A percentile compares a stretch with the other conserved stretches of the same genome.
Evolutionary conservation across 1,284 basidiomycete species (phyloP).

Genomic region (Anthracocystis walkeri): DNA sequence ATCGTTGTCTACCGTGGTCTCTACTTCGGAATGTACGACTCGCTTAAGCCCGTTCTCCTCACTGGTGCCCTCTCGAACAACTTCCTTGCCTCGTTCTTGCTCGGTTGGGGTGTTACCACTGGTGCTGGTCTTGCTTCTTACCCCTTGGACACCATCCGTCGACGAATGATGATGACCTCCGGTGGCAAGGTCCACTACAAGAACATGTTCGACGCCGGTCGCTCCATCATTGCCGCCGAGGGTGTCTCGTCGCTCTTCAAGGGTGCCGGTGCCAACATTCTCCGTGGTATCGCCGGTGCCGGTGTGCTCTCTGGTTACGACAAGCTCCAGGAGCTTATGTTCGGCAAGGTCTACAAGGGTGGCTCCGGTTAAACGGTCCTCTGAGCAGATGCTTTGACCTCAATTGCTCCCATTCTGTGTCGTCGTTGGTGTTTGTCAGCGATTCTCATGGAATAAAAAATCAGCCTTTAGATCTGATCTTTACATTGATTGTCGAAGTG

Average conservation of each 20-base stretch:
- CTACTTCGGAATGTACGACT: constrained; percentile 70
- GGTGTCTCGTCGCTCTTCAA: constrained; percentile 81
- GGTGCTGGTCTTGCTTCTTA: constrained; percentile 70
- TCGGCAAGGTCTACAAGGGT: constrained; percentile 70
- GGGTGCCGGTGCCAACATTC: constrained; percentile 91
- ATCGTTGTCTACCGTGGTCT: constrained; percentile 70
- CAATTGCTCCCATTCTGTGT: constrained; percentile 26
- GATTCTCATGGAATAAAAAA: constrained; percentile 42
- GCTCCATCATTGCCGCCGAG: constrained; percentile 86
- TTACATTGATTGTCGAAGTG: not conserved
- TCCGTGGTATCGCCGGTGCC: constrained; percentile 97
- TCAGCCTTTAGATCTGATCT: constrained; percentile 43
- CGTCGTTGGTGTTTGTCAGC: constrained; percentile 9
- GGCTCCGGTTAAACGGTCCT: constrained; percentile 48
- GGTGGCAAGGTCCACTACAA: constrained; percentile 69
- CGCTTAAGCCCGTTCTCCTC: constrained; percentile 69
- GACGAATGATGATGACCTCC: constrained; percentile 70
- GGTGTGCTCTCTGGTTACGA: constrained; percentile 88
- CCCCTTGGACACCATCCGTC: constrained; percentile 70
- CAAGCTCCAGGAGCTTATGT: constrained; percentile 80
- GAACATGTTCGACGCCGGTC: constrained; percentile 75
- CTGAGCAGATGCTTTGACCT: not conserved
- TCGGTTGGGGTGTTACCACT: constrained; percentile 70
- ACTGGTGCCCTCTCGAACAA: constrained; percentile 66
- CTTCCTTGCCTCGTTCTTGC: constrained; percentile 69